Evolutionary conservation across 129 eudicot genomes (phyloP).

Genomic region (Lonicera japonica): DNA sequence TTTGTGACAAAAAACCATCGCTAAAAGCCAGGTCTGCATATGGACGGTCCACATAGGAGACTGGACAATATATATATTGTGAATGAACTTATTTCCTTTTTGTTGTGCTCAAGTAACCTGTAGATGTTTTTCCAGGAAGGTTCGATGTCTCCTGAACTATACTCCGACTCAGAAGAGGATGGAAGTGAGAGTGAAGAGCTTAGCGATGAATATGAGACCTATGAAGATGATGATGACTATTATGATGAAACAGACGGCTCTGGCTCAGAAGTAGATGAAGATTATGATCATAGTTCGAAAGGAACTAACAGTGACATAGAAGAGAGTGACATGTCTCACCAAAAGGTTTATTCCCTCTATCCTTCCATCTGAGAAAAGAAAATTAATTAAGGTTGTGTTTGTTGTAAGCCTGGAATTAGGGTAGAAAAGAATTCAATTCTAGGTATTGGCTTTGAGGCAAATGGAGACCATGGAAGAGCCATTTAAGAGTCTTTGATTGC

Average conservation of each 20-base stretch:
- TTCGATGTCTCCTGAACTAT: conserved; percentile 49
- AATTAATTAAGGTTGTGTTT: no score
- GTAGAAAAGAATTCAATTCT: no score
- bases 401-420: no score
- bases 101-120: background rate
- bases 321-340: conserved; percentile 27
- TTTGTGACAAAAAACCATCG: no score
- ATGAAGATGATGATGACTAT: conserved; percentile 49
- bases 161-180: conserved; percentile 79
- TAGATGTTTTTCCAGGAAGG: conserved; percentile 55
- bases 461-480: no score
- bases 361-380: conserved; percentile 5
- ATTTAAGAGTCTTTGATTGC: no score
- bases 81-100: background rate
- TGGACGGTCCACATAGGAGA: no score
- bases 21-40: no score
- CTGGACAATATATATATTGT: no score
- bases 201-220: conserved; percentile 52
- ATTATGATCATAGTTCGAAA: conserved; percentile 45
- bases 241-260: conserved; percentile 56
- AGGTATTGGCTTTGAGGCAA: no score
- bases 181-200: conserved; percentile 82
- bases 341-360: conserved; percentile 36
- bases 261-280: conserved; percentile 37
- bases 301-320: conserved; percentile 42